Conservation (phyloP, 495 filamentous ascomycete species). For the Aspergillus egyptiacus region DNA sequence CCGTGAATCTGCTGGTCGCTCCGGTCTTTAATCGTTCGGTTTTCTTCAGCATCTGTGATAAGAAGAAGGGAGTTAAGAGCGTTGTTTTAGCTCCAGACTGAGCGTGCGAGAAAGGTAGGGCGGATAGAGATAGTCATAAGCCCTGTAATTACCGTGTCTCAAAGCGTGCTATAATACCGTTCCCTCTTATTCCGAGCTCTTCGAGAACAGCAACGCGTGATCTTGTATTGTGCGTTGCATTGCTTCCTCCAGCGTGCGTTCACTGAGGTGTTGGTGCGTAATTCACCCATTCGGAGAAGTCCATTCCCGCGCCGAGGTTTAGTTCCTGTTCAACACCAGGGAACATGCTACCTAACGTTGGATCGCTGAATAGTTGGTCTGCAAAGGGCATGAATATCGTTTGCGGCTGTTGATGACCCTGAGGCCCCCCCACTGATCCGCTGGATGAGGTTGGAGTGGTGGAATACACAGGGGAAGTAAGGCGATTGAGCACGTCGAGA, state of each 20-base stretch:
- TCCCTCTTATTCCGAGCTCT: too few species aligned
- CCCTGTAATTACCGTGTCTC: too few species aligned
- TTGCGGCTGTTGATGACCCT: constrained; percentile 7
- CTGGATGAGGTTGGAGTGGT: constrained; percentile 7
- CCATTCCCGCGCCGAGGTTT: constrained; percentile 30
- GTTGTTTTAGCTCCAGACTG: too few species aligned
- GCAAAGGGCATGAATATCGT: constrained; percentile 37
- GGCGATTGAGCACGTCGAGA: constrained; percentile 39
- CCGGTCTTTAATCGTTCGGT: too few species aligned
- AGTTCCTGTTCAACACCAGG: constrained; percentile 34
- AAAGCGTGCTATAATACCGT: too few species aligned
- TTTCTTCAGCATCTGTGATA: too few species aligned
- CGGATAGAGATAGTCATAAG: too few species aligned
- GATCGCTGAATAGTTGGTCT: constrained; percentile 36
- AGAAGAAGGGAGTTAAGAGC: too few species aligned
- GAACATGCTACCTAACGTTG: constrained; percentile 36
- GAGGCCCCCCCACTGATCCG: constrained; percentile 2
- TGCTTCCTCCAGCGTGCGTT: constrained; percentile 17
- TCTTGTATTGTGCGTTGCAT: neutral
- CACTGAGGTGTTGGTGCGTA: constrained; percentile 26
- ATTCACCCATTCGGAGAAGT: constrained; percentile 45
- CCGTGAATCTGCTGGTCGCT: too few species aligned
- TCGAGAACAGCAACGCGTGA: too few species aligned
- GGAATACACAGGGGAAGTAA: constrained; percentile 31
- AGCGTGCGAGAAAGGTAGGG: too few species aligned